These are phyloP conservation scores for Tripterygium wilfordii DNA, from an alignment of 177 flowering plant species.

Conservation along the genomic window DNA sequence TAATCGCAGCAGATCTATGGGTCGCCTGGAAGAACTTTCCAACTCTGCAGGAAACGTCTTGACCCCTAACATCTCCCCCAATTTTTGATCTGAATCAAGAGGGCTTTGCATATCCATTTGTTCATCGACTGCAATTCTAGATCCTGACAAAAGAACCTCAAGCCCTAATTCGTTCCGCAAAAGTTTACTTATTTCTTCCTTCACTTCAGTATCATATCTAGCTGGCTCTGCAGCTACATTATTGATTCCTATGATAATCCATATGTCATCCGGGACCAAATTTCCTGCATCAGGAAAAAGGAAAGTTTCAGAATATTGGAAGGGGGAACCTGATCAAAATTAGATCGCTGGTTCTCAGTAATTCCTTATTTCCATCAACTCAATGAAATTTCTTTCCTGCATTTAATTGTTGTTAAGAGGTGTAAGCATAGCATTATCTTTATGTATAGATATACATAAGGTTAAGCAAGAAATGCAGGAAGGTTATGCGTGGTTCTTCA, in stretches of 20 bases:
- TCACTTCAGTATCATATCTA: constrained; percentile 26
- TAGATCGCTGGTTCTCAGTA: too few species aligned
- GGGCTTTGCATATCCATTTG: neutral
- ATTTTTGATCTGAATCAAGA: constrained; percentile 6
- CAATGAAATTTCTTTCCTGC: too few species aligned
- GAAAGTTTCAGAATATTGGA: neutral
- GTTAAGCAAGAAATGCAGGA: too few species aligned
- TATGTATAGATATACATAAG: neutral
- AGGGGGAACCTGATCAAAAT: too few species aligned
- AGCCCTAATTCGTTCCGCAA: constrained; percentile 59
- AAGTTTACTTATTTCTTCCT: constrained; percentile 48
- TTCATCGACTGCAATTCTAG: constrained; percentile 10
- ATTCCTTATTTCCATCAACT: too few species aligned
- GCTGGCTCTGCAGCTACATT: constrained; percentile 12
- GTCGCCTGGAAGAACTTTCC: constrained; percentile 50
- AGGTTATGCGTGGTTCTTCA: too few species aligned
- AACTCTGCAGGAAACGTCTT: constrained; percentile 5
- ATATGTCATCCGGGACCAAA: constrained; percentile 49
- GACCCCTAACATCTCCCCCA: constrained; percentile 6
- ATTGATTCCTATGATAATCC: constrained; percentile 47
- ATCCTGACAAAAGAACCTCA: constrained; percentile 32
- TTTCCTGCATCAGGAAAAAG: constrained; percentile 39
- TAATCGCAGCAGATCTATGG: constrained; percentile 46
- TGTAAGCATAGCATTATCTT: neutral
- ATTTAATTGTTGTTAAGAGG: neutral